Conservation (phyloP, 1,139 yeast species). For the Spathaspora sp. region DNA sequence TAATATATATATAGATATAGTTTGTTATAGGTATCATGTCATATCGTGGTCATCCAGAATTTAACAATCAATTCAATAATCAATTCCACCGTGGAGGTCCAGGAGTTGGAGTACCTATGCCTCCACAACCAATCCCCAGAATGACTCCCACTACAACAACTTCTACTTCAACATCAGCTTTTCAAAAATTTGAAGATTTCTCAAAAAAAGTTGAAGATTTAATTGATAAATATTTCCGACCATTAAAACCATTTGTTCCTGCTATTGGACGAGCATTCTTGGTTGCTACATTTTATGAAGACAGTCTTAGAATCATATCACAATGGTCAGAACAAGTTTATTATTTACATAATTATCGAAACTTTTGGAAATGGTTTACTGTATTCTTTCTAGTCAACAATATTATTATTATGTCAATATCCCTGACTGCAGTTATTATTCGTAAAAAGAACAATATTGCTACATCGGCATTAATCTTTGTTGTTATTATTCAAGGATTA, state of each 20-base stretch:
- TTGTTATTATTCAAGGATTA: conserved; percentile 81
- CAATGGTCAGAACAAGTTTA: conserved; percentile 94
- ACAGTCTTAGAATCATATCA: conserved; percentile 75
- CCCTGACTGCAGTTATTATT: conserved; percentile 71
- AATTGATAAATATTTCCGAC: conserved; percentile 46
- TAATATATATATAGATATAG: not conserved
- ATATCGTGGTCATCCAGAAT: conserved; percentile 36
- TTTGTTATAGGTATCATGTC: conserved; percentile 23
- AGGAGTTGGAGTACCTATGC: conserved; percentile 6
- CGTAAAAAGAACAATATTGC: conserved; percentile 73
- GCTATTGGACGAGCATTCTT: conserved; percentile 85
- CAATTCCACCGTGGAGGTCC: conserved; percentile 8
- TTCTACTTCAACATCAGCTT: conserved; percentile 19
- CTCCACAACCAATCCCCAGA: conserved; percentile 13
- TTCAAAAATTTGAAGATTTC: conserved; percentile 48
- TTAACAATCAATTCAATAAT: conserved; percentile 27
- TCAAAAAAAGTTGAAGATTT: conserved; percentile 46
- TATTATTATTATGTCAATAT: conserved; percentile 67
- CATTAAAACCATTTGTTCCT: conserved; percentile 75
- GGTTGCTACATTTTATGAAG: conserved; percentile 94
- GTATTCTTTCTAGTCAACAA: conserved; percentile 64
- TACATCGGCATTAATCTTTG: conserved; percentile 66
- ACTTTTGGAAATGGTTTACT: conserved; percentile 78
- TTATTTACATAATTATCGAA: conserved; percentile 79
- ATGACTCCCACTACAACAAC: conserved; percentile 25